Percentiles rank a stretch among this genome's conserved stretches.
phyloP scores from a whole-genome alignment of 2,329 filamentous ascomycete species.

The Alternaria metachromatica region DNA sequence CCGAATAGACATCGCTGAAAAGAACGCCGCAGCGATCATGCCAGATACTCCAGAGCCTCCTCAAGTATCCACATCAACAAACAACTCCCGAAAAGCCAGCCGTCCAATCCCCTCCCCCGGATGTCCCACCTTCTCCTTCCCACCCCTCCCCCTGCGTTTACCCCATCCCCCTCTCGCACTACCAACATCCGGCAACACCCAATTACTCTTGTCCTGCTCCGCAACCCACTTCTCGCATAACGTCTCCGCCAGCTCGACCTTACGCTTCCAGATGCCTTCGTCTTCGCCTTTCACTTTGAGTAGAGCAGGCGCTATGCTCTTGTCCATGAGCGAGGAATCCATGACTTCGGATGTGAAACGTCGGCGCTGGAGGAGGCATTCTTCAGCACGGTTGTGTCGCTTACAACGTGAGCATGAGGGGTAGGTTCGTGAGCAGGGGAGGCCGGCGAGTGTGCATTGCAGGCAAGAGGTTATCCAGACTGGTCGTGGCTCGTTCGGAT shows the following conservation, averaged over 20 bases:
- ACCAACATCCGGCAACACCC: constrained; percentile 29
- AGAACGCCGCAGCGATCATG: neutral
- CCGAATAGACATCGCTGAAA: neutral
- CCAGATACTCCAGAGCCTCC: neutral
- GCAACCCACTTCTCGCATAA: constrained; percentile 18
- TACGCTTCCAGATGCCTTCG: constrained; percentile 18
- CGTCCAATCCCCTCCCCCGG: constrained; percentile 19
- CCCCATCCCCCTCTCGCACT: constrained; percentile 8
- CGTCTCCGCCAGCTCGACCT: constrained; percentile 16
- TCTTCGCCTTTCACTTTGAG: constrained; percentile 26
- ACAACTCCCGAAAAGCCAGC: neutral
- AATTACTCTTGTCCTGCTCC: constrained; percentile 30
- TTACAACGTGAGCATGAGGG: constrained; percentile 39
- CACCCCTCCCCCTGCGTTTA: neutral
- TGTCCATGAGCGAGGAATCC: neutral
- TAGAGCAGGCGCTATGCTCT: constrained; percentile 20
- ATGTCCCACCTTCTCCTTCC: neutral
- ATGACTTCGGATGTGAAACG: constrained; percentile 21
- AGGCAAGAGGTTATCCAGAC: constrained; percentile 38
- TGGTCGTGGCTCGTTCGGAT: constrained; percentile 12
- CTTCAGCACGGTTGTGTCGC: constrained; percentile 16
- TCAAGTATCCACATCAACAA: constrained; percentile 1
- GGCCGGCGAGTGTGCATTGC: constrained; percentile 32
- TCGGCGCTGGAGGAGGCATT: constrained; percentile 36
- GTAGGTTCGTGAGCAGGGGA: constrained; percentile 39